Evolutionary conservation across 2,329 filamentous ascomycete species (phyloP).

Genomic region (Orbilia javanica): DNA sequence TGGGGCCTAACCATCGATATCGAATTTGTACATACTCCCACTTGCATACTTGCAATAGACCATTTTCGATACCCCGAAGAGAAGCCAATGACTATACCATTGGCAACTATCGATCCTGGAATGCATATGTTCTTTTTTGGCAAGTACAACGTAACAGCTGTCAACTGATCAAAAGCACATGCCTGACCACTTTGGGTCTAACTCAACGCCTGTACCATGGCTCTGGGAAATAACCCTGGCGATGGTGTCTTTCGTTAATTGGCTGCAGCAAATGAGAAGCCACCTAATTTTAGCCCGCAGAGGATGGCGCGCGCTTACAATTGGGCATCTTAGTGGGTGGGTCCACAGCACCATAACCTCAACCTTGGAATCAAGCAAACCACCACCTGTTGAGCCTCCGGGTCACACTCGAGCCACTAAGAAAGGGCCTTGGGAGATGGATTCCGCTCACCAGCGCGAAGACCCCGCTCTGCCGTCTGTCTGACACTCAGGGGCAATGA

Average conservation of each 20-base stretch:
- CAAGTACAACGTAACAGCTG: no score
- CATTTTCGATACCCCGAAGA: no score
- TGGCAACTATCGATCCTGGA: slow-evolving; percentile 1
- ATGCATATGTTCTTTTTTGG: slow-evolving; percentile 23
- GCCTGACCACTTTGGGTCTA: slow-evolving; percentile 34
- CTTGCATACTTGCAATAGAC: no score
- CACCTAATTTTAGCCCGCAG: slow-evolving; percentile 54
- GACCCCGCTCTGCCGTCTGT: slow-evolving; percentile 56
- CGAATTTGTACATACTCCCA: no score
- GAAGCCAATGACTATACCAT: no score
- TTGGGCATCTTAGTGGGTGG: slow-evolving; percentile 32
- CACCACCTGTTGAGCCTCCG: slow-evolving; percentile 46
- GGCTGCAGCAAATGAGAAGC: slow-evolving; percentile 49
- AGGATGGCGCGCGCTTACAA: slow-evolving; percentile 57
- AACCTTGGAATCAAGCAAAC: slow-evolving; percentile 34
- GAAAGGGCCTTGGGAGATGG: slow-evolving; percentile 4
- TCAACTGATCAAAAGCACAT: slow-evolving; percentile 34
- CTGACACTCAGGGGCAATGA: slow-evolving; percentile 57
- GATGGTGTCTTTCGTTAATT: slow-evolving; percentile 28
- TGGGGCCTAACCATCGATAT: no score
- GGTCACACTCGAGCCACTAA: slow-evolving; percentile 37
- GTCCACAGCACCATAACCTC: slow-evolving; percentile 44
- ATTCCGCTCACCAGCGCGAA: slow-evolving; percentile 49
- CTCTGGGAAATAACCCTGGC: slow-evolving; percentile 33
- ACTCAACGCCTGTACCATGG: slow-evolving; percentile 46